phyloP scores from a whole-genome alignment of 2,329 filamentous ascomycete species.

The Lecanicillium sp. region DNA sequence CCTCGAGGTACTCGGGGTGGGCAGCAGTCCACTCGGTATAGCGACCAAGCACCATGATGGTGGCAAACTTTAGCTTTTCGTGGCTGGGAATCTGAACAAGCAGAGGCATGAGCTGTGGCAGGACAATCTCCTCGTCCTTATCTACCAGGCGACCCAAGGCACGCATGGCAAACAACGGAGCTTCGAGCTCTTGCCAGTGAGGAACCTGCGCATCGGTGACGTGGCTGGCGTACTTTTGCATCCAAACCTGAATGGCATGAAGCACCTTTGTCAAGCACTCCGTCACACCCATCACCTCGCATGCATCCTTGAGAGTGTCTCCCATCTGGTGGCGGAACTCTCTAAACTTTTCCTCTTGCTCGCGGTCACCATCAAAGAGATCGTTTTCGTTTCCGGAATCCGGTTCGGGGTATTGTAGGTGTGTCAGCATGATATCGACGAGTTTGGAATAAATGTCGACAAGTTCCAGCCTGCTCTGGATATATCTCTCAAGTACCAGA shows the following conservation, averaged over 20 bases:
- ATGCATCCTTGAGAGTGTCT: slow-evolving; percentile 93
- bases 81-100: slow-evolving; percentile 92
- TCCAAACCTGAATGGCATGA: slow-evolving; percentile 80
- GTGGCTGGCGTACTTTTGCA: slow-evolving; percentile 69
- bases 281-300: slow-evolving; percentile 88
- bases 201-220: slow-evolving; percentile 70
- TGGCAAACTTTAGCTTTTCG: slow-evolving; percentile 96
- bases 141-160: slow-evolving; percentile 97
- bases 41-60: slow-evolving; percentile 92
- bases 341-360: slow-evolving; percentile 93
- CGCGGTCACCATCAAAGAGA: slow-evolving; percentile 89
- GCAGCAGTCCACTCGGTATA: slow-evolving; percentile 98
- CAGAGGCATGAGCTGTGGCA: slow-evolving; percentile 86
- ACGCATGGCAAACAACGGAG: slow-evolving; percentile 88
- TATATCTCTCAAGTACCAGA: slow-evolving; percentile 82
- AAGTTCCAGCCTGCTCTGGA: slow-evolving; percentile 67
- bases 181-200: slow-evolving; percentile 94
- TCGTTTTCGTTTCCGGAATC: slow-evolving; percentile 70
- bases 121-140: slow-evolving; percentile 74
- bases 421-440: slow-evolving; percentile 86
- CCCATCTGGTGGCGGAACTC: slow-evolving; percentile 97
- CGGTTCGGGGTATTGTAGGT: slow-evolving; percentile 77
- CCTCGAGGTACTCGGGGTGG: slow-evolving; percentile 84
- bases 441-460: slow-evolving; percentile 80
- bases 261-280: slow-evolving; percentile 89